phyloP scores from a whole-genome alignment of 805 yeast species.

The Starmerella vitae region DNA sequence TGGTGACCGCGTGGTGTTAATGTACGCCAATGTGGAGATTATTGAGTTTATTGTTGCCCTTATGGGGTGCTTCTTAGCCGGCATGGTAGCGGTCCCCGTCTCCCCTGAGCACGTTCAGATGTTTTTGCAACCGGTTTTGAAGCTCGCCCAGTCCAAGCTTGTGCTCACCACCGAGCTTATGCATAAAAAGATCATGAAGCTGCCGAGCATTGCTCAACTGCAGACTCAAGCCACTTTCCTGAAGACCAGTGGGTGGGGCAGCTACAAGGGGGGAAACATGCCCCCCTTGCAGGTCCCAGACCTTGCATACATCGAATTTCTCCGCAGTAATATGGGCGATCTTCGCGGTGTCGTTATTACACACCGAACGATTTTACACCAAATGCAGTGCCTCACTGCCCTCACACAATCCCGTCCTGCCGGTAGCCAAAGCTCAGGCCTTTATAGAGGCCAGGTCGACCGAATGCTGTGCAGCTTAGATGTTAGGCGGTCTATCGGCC shows the following conservation, averaged over 20 bases:
- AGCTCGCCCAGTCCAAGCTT: conserved; percentile 59
- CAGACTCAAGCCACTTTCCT: conserved; percentile 38
- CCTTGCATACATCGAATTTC: conserved; percentile 84
- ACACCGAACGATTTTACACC: conserved; percentile 77
- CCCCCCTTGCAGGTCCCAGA: conserved; percentile 66
- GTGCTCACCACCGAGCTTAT: conserved; percentile 73
- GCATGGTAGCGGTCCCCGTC: conserved; percentile 88
- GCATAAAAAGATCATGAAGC: conserved; percentile 56
- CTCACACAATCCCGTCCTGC: conserved; percentile 38
- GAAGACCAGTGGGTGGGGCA: conserved; percentile 80
- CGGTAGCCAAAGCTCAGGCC: conserved; percentile 28
- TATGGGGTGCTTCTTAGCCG: conserved; percentile 85
- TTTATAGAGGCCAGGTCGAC: conserved; percentile 21
- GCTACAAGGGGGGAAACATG: conserved; percentile 42
- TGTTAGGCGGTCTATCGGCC: conserved; percentile 68
- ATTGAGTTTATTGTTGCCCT: conserved; percentile 76
- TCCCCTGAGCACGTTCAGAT: conserved; percentile 45
- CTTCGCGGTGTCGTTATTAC: conserved; percentile 86
- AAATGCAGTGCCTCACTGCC: conserved; percentile 62
- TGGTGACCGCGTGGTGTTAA: conserved; percentile 70
- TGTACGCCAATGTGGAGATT: conserved; percentile 73
- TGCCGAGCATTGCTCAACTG: conserved; percentile 3
- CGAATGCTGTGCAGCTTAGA: conserved; percentile 54
- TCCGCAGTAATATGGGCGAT: conserved; percentile 82
- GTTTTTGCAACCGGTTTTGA: conserved; percentile 27